Percentiles rank a stretch among this genome's conserved stretches.
These are phyloP conservation scores for Botrytis paeoniae DNA, from an alignment of 2,329 filamentous ascomycete genomes.

Conservation along the genomic window DNA sequence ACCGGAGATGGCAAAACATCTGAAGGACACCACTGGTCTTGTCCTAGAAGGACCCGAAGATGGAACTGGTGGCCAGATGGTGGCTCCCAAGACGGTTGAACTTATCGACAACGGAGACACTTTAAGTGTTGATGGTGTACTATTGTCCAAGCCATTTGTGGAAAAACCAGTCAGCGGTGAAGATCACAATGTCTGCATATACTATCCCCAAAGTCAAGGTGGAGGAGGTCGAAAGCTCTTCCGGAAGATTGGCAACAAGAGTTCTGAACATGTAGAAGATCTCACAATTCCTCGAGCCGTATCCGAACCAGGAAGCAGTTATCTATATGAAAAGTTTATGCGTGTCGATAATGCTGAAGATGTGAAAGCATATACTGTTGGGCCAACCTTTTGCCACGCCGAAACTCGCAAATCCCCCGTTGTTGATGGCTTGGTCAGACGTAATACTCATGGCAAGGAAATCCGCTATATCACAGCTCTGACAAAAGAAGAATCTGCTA, in stretches of 20 bases:
- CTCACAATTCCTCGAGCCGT: constrained; percentile 76
- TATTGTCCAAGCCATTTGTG: constrained; percentile 89
- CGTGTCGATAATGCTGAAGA: constrained; percentile 96
- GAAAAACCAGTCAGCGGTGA: constrained; percentile 98
- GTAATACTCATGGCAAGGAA: constrained; percentile 97
- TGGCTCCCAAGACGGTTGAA: constrained; percentile 65
- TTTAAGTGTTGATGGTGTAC: constrained; percentile 78
- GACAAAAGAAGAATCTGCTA: constrained; percentile 73
- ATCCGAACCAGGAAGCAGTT: constrained; percentile 76
- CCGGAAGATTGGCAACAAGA: constrained; percentile 98
- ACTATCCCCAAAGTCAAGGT: constrained; percentile 82
- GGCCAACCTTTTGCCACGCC: constrained; percentile 87
- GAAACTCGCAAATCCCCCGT: constrained; percentile 97
- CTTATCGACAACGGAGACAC: constrained; percentile 88
- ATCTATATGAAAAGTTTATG: constrained; percentile 96
- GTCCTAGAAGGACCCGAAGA: constrained; percentile 67
- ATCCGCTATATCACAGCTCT: constrained; percentile 90
- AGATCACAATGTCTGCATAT: constrained; percentile 98
- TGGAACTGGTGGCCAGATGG: constrained; percentile 55
- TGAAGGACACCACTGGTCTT: constrained; percentile 78
- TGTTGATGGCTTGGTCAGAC: constrained; percentile 90
- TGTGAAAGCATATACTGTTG: constrained; percentile 97
- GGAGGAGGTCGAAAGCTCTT: constrained; percentile 91
- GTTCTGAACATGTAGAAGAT: constrained; percentile 84
- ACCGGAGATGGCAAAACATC: constrained; percentile 73